Conservation (phyloP, 495 filamentous ascomycete genomes). For the Elasticomyces elasticus region DNA sequence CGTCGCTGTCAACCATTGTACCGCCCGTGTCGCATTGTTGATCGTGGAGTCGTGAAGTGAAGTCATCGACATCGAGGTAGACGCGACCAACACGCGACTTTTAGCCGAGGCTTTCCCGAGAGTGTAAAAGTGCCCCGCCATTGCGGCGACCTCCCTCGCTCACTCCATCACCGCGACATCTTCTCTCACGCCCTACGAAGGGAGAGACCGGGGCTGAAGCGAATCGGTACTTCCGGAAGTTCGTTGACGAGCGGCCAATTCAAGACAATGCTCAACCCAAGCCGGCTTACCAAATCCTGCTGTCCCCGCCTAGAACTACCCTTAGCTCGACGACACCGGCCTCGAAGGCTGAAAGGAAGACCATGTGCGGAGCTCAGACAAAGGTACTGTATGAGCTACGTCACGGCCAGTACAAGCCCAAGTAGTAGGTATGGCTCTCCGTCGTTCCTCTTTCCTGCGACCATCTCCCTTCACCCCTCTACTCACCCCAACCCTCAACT, state of each 20-base stretch:
- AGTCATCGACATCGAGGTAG: background rate
- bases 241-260: too few relatives aligned
- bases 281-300: background rate
- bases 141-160: background rate
- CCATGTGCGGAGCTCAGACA: background rate
- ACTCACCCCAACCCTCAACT: background rate
- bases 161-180: background rate
- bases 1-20: slow-evolving; percentile 29
- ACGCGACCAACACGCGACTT: slow-evolving; percentile 5
- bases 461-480: background rate
- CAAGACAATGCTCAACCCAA: too few relatives aligned
- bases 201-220: too few relatives aligned
- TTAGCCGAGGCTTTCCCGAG: background rate
- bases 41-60: background rate
- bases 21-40: background rate
- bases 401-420: background rate
- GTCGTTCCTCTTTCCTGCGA: background rate
- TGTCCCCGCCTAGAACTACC: too few relatives aligned
- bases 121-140: too few relatives aligned
- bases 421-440: too few relatives aligned
- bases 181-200: too few relatives aligned
- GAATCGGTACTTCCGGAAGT: too few relatives aligned
- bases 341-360: background rate
- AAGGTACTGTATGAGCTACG: background rate
- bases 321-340: background rate